Conservation (phyloP, 306 rosid genomes). For the Cucumis sativus region DNA sequence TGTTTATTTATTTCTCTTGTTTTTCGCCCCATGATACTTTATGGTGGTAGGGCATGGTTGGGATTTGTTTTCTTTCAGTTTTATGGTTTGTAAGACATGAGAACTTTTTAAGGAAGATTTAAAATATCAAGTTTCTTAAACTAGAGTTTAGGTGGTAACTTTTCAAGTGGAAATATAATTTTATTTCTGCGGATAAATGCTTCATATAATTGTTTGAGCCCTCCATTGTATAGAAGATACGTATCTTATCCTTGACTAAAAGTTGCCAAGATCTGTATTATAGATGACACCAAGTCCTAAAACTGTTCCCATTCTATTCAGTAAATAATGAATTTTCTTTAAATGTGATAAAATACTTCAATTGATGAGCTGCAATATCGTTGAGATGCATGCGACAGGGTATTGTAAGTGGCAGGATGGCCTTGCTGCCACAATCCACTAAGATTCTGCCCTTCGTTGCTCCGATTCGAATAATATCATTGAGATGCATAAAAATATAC, state of each 20-base stretch:
- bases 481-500: background rate
- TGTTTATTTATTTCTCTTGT: background rate
- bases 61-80: background rate
- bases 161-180: background rate
- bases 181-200: background rate
- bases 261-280: background rate
- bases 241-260: background rate
- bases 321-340: background rate
- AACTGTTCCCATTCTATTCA: background rate
- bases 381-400: background rate
- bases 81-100: too few relatives aligned
- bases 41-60: background rate
- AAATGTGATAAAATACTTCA: background rate
- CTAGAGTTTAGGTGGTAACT: background rate
- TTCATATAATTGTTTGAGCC: background rate
- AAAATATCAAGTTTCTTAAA: background rate
- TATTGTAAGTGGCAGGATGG: too few relatives aligned
- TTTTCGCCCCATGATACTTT: background rate
- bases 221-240: background rate
- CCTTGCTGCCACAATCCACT: too few relatives aligned
- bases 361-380: background rate
- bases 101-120: background rate
- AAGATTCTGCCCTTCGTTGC: too few relatives aligned
- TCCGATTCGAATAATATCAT: background rate
- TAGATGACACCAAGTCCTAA: too few relatives aligned